Base-by-base conservation (phyloP, 1,139 yeast genomes). In the Suhomyces panamericanus region DNA sequence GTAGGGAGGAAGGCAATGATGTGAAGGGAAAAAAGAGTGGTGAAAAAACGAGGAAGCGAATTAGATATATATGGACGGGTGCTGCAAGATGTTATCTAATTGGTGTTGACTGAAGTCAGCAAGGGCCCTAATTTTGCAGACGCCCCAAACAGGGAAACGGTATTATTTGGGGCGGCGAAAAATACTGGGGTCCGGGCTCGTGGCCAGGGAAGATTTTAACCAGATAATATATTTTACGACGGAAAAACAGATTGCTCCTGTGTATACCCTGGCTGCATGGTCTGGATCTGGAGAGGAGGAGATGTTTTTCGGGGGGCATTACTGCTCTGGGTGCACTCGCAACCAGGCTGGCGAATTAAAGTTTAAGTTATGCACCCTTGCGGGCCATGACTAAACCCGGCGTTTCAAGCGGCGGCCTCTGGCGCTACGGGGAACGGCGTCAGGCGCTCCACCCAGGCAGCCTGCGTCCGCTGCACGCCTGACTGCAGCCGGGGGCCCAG, bases 51-150 rank as follows among this genome's bases (percentile, higher is more conserved):
- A 32, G 35, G 30, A 16, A 39, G 22, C 30, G 14, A 29, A 31
- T 30, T 22, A 28, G 31, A 40, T 40, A 34, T 40, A 40, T 40
- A 35, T 36, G 35, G 20, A 30, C 39, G 35, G 31, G 26, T 40
- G 24, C 35, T 28, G 38, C 38, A 39, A 17, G 37, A 33, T 33
- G 39, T 28, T 33, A 39, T 34, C 38, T 39, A 33, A 39, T 34
- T 38, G 30, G 10, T 11, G 13, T 29, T 29, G 33, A 12, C 32
- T 22, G 30, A 12, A 34, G 31, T 10, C 7, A 24, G 32, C 38
- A 32, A 29, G 41, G 41, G 38, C 41, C 39, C 34, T 37, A 15
- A 32, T 36, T 36, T 41, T 41, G 44, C 38, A 41, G 44, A 41
- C 36, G 40, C 44, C 43, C 44, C 24, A 8, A 42, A 41, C 44